phyloP scores from a whole-genome alignment of 2,329 filamentous ascomycete genomes.

The Lachnellula hyalina region DNA sequence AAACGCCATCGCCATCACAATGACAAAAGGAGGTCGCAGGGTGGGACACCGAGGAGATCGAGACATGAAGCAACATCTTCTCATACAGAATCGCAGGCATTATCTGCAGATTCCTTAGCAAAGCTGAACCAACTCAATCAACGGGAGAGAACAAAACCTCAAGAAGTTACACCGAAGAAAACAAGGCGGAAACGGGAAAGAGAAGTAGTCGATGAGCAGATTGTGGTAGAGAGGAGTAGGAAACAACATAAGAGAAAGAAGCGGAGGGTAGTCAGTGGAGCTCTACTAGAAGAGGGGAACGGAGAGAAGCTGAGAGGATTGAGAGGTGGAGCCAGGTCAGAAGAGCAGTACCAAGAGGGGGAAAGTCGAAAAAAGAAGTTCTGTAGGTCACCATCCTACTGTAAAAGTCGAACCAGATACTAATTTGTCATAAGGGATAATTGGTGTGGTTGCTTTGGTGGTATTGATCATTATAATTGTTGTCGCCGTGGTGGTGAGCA shows the following conservation, averaged over 20 bases:
- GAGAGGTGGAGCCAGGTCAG: conserved; percentile 39
- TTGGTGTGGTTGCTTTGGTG: conserved; percentile 47
- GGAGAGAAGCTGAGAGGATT: conserved; percentile 46
- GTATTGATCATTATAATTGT: conserved; percentile 63
- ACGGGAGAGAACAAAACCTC: conserved; percentile 13
- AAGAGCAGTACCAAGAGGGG: conserved; percentile 38
- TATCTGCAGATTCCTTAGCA: conserved; percentile 30
- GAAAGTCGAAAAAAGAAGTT: conserved; percentile 52
- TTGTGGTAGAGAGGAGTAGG: conserved; percentile 22
- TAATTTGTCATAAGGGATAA: conserved; percentile 36
- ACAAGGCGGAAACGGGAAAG: conserved; percentile 19
- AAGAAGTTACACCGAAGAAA: conserved; percentile 23
- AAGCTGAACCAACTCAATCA: conserved; percentile 29
- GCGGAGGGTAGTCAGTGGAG: conserved; percentile 63
- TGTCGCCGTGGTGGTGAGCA: conserved; percentile 60
- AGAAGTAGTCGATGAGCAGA: conserved; percentile 23
- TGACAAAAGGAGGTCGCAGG: conserved; percentile 14
- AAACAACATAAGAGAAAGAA: conserved; percentile 33
- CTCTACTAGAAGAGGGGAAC: conserved; percentile 63
- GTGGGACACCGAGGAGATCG: conserved; percentile 18
- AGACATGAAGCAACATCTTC: conserved; percentile 19
- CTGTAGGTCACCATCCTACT: conserved; percentile 39
- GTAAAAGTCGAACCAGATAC: too few relatives aligned
- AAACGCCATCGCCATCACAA: conserved; percentile 15
- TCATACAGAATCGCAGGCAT: conserved; percentile 22